Conservation (phyloP, 805 yeast genomes). For the Metschnikowia orientalis region DNA sequence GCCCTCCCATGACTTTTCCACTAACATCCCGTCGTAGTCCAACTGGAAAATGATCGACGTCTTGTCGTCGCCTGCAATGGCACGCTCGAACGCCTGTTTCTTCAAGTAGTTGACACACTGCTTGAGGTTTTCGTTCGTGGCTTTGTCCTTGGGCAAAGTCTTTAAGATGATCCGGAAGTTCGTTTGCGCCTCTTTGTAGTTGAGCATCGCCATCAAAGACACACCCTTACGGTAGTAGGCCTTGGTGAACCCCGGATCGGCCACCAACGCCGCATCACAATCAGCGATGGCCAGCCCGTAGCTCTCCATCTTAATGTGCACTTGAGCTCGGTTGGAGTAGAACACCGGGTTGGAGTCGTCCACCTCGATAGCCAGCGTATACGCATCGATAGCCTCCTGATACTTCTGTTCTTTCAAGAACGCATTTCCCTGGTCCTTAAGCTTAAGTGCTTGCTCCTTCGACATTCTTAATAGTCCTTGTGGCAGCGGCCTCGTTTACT, state of each 20-base stretch:
- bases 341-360: slow-evolving; percentile 57
- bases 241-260: slow-evolving; percentile 66
- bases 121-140: slow-evolving; percentile 57
- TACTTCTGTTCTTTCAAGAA: slow-evolving; percentile 63
- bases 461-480: too few relatives aligned
- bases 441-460: slow-evolving; percentile 40
- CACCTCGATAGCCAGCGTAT: slow-evolving; percentile 69
- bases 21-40: slow-evolving; percentile 44
- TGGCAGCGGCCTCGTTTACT: too few relatives aligned
- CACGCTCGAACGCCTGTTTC: slow-evolving; percentile 75
- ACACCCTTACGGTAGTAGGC: slow-evolving; percentile 86
- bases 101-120: slow-evolving; percentile 65
- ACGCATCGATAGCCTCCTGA: slow-evolving; percentile 60
- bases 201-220: slow-evolving; percentile 69
- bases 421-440: slow-evolving; percentile 70
- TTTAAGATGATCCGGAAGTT: slow-evolving; percentile 64
- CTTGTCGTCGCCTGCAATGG: slow-evolving; percentile 72
- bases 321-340: slow-evolving; percentile 86
- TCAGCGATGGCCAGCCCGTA: slow-evolving; percentile 84
- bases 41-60: slow-evolving; percentile 43
- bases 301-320: slow-evolving; percentile 77
- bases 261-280: slow-evolving; percentile 62
- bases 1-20: slow-evolving; percentile 59
- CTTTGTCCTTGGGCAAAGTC: slow-evolving; percentile 62
- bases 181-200: slow-evolving; percentile 66